A percentile compares a stretch with the other conserved stretches of the same genome.
Conservation (phyloP, 306 rosid species). For the Ormosia semicastrata region DNA sequence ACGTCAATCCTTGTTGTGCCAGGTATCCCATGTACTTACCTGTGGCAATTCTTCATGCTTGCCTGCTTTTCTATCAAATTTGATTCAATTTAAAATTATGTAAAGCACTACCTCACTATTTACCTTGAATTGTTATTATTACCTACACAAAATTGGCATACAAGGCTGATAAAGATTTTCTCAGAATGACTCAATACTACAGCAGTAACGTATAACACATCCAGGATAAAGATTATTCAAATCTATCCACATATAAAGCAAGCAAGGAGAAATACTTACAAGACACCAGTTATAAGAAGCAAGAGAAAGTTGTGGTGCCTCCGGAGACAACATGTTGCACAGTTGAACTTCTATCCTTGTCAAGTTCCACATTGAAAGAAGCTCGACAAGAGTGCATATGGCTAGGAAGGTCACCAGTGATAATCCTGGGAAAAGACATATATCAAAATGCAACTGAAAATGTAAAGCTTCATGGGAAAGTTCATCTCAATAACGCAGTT, state of each 20-base stretch:
- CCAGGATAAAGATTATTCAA: constrained; percentile 8
- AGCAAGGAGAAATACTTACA: constrained; percentile 45
- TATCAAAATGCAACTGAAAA: constrained; percentile 25
- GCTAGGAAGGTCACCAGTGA: constrained; percentile 63
- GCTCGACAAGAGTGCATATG: constrained; percentile 72
- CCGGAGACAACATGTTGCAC: constrained; percentile 92
- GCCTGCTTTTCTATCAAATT: not conserved
- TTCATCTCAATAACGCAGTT: constrained; percentile 8
- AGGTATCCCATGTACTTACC: not conserved
- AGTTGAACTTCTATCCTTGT: constrained; percentile 90
- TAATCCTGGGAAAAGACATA: constrained; percentile 58
- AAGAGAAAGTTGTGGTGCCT: constrained; percentile 84
- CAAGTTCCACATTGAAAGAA: constrained; percentile 97
- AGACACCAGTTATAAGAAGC: constrained; percentile 80
- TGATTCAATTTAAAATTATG: constrained; percentile 11
- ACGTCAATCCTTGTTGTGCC: not conserved
- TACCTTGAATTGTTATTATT: not conserved
- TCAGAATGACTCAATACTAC: not conserved
- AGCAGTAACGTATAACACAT: not conserved
- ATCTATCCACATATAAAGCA: constrained; percentile 3
- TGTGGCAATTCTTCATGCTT: constrained; percentile 1
- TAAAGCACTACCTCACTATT: not conserved
- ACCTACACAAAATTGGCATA: constrained; percentile 18
- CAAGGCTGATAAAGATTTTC: constrained; percentile 5
- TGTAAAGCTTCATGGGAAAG: constrained; percentile 1